Evolutionary conservation across 352 stramenopile genomes (phyloP).

Genomic region (Lagenidium sp.): DNA sequence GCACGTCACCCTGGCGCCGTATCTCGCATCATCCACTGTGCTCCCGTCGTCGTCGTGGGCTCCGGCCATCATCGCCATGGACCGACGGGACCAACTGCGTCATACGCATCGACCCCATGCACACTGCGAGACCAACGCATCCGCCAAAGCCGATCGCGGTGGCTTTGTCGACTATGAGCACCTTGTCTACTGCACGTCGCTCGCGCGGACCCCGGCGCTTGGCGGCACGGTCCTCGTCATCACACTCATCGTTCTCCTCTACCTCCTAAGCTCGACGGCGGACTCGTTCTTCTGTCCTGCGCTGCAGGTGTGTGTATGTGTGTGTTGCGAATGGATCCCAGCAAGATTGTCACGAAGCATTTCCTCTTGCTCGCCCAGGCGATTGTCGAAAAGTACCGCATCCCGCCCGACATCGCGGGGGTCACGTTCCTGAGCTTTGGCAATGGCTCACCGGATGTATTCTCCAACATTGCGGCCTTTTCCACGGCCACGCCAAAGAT

Average conservation of each 20-base stretch:
- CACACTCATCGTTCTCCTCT: slow-evolving; percentile 51
- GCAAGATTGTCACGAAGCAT: background rate
- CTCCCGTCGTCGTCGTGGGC: too few relatives aligned
- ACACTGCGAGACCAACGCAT: too few relatives aligned
- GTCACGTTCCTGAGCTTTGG: slow-evolving; percentile 80
- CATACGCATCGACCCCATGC: too few relatives aligned
- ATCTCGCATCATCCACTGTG: too few relatives aligned
- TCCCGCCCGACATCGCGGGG: slow-evolving; percentile 60
- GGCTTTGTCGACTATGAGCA: slow-evolving; percentile 71
- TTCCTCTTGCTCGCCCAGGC: slow-evolving; percentile 8
- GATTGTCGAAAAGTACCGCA: slow-evolving; percentile 71
- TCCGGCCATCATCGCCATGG: too few relatives aligned
- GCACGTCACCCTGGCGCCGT: too few relatives aligned
- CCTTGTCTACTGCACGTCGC: slow-evolving; percentile 39
- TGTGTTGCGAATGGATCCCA: too few relatives aligned
- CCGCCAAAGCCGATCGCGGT: slow-evolving; percentile 83
- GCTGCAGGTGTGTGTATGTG: slow-evolving; percentile 28
- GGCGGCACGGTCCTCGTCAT: slow-evolving; percentile 32
- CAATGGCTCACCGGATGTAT: slow-evolving; percentile 71
- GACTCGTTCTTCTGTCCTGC: slow-evolving; percentile 78
- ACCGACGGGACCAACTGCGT: too few relatives aligned
- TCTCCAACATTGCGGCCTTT: slow-evolving; percentile 75
- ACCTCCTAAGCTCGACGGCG: slow-evolving; percentile 71
- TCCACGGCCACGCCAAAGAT: slow-evolving; percentile 52
- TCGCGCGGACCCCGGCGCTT: slow-evolving; percentile 28